Percentiles rank a stretch among this genome's conserved stretches.
phyloP scores from a whole-genome alignment of 2,329 filamentous ascomycete genomes.

The Penicillium glabrum region DNA sequence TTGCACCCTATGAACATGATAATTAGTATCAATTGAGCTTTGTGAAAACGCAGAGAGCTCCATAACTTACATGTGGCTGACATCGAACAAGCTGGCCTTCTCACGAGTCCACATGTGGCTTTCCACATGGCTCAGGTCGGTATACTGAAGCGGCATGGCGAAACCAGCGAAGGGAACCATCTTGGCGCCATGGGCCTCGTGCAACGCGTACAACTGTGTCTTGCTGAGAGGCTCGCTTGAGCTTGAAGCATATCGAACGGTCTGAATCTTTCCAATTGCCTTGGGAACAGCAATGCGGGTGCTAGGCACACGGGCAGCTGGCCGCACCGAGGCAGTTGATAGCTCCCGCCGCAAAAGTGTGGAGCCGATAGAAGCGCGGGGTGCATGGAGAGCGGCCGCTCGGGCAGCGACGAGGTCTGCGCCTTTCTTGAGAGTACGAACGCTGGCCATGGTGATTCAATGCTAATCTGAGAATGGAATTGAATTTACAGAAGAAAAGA shows the following conservation, averaged over 20 bases:
- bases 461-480: slow-evolving; percentile 11
- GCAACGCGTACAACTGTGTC: slow-evolving; percentile 77
- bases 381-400: slow-evolving; percentile 23
- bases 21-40: slow-evolving; percentile 11
- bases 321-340: slow-evolving; percentile 27
- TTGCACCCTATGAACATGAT: slow-evolving; percentile 58
- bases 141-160: slow-evolving; percentile 90
- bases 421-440: slow-evolving; percentile 31
- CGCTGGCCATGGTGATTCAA: slow-evolving; percentile 28
- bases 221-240: slow-evolving; percentile 31
- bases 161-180: slow-evolving; percentile 97
- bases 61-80: slow-evolving; percentile 81
- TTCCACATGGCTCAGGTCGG: slow-evolving; percentile 71
- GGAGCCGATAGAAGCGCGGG: slow-evolving; percentile 34
- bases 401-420: slow-evolving; percentile 30
- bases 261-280: slow-evolving; percentile 11
- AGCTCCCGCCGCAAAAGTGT: slow-evolving; percentile 29
- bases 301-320: slow-evolving; percentile 18
- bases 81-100: slow-evolving; percentile 90
- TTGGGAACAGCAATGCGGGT: slow-evolving; percentile 12
- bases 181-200: slow-evolving; percentile 77
- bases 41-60: no score
- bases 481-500: slow-evolving; percentile 11
- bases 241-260: slow-evolving; percentile 35
- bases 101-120: slow-evolving; percentile 88